These are phyloP conservation scores for Neurospora sp. DNA, from an alignment of 495 filamentous ascomycete species.

Conservation along the genomic window DNA sequence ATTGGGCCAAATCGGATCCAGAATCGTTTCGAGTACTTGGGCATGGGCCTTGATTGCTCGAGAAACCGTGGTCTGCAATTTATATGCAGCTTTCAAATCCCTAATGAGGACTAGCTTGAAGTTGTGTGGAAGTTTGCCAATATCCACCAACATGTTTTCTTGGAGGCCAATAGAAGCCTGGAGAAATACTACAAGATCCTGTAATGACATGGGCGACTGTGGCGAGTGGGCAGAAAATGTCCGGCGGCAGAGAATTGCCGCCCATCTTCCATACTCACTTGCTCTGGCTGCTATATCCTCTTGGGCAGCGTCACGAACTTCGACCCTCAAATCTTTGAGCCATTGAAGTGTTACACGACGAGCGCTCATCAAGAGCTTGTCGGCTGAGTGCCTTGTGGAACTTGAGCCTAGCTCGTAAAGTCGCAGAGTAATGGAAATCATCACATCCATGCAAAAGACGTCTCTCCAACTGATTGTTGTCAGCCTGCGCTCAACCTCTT, in stretches of 20 bases:
- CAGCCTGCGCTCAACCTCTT: constrained; percentile 33
- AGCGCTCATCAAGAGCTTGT: background rate
- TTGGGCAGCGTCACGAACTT: background rate
- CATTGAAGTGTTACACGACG: background rate
- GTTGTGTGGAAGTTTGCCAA: background rate
- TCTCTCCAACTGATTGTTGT: constrained; percentile 46
- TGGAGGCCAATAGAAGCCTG: background rate
- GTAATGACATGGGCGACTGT: background rate
- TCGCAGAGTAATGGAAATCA: constrained; percentile 34
- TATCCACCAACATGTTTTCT: background rate
- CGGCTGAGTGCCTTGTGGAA: background rate
- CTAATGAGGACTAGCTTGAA: background rate
- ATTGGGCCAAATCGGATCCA: background rate
- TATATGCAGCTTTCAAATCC: background rate
- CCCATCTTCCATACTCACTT: constrained; percentile 1
- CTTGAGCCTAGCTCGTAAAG: constrained; percentile 12
- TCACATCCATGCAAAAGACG: constrained; percentile 33
- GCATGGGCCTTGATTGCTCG: background rate
- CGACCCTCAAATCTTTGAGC: background rate
- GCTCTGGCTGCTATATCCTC: background rate
- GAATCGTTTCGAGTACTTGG: background rate
- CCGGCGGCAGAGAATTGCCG: constrained; percentile 2
- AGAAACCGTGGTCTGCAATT: background rate
- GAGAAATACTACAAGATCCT: background rate
- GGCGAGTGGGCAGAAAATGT: background rate